These are phyloP conservation scores for Mycena chlorophos DNA, from an alignment of 768 basidiomycete species.

Conservation along the genomic window DNA sequence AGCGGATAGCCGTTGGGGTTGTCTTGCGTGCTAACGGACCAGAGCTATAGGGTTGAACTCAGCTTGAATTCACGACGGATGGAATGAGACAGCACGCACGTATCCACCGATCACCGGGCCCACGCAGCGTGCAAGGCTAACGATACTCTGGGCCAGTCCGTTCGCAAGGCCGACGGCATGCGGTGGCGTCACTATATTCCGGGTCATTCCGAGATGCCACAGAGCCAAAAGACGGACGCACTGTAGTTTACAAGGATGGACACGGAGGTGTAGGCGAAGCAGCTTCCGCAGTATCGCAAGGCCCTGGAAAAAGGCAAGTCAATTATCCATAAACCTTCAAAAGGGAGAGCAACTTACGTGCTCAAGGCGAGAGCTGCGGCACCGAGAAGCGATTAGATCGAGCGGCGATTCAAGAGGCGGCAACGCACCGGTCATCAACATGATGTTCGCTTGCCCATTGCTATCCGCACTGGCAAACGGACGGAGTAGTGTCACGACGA, in stretches of 20 bases:
- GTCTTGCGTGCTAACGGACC: slow-evolving; percentile 70
- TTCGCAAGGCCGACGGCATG: slow-evolving; percentile 88
- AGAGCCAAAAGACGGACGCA: slow-evolving; percentile 32
- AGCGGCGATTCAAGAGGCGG: slow-evolving; percentile 16
- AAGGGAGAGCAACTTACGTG: slow-evolving; percentile 59
- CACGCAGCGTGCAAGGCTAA: slow-evolving; percentile 87
- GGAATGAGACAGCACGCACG: background rate
- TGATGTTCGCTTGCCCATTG: slow-evolving; percentile 58
- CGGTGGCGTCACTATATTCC: slow-evolving; percentile 79
- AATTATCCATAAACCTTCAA: background rate
- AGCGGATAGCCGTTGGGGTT: slow-evolving; percentile 71
- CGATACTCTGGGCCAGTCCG: slow-evolving; percentile 93
- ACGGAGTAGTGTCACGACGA: slow-evolving; percentile 71
- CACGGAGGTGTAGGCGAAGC: slow-evolving; percentile 88
- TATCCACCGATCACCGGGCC: slow-evolving; percentile 86
- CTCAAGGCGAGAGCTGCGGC: slow-evolving; percentile 65
- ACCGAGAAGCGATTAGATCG: background rate
- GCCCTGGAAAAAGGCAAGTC: slow-evolving; percentile 50
- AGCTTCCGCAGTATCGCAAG: slow-evolving; percentile 82
- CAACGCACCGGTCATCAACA: slow-evolving; percentile 77
- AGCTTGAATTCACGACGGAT: background rate
- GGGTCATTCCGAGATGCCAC: background rate
- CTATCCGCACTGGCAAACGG: slow-evolving; percentile 67
- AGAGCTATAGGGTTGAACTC: slow-evolving; percentile 43
- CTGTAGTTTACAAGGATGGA: slow-evolving; percentile 87